A percentile compares a stretch with the other conserved stretches of the same genome.
These are phyloP conservation scores for Aspergillus brasiliensis DNA, from an alignment of 2,329 filamentous ascomycete genomes.

Conservation along the genomic window DNA sequence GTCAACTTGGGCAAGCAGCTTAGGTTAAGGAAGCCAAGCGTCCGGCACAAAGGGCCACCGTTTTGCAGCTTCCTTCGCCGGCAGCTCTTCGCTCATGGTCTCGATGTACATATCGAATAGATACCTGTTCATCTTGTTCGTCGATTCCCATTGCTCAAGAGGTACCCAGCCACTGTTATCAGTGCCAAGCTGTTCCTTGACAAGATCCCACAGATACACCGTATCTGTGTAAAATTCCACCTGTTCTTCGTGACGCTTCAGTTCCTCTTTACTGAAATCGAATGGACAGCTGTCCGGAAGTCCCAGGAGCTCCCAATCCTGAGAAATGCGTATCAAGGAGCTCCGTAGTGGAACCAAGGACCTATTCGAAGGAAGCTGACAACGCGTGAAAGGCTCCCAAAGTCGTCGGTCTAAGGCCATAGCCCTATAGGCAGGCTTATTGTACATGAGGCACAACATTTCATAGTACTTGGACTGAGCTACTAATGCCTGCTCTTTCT, in stretches of 20 bases:
- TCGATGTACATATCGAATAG: conserved; percentile 26
- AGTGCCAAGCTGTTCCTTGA: conserved; percentile 26
- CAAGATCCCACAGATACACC: conserved; percentile 23
- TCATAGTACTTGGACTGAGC: conserved; percentile 29
- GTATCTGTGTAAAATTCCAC: conserved; percentile 23
- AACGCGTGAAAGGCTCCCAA: conserved; percentile 26
- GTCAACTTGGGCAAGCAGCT: no score
- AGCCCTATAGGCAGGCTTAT: conserved; percentile 21
- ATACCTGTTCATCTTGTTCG: conserved; percentile 19
- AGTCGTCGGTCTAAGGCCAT: conserved; percentile 23
- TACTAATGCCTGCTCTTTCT: conserved; percentile 12
- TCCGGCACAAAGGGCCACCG: conserved; percentile 27
- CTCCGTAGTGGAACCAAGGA: conserved; percentile 21
- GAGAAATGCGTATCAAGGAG: conserved; percentile 18
- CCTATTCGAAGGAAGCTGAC: conserved; percentile 18
- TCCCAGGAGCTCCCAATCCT: conserved; percentile 19
- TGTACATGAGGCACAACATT: conserved; percentile 22
- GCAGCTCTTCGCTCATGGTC: conserved; percentile 24
- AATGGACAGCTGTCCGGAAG: conserved; percentile 23
- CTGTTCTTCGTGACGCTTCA: conserved; percentile 19
- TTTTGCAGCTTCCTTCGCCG: conserved; percentile 18
- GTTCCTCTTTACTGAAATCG: conserved; percentile 16
- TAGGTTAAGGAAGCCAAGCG: neutral
- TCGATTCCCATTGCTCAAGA: conserved; percentile 19
- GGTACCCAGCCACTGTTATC: conserved; percentile 26